Percentiles rank a stretch among this genome's conserved stretches.
Conservation (phyloP, 768 basidiomycete species). For the Leccinum rimulosum region DNA sequence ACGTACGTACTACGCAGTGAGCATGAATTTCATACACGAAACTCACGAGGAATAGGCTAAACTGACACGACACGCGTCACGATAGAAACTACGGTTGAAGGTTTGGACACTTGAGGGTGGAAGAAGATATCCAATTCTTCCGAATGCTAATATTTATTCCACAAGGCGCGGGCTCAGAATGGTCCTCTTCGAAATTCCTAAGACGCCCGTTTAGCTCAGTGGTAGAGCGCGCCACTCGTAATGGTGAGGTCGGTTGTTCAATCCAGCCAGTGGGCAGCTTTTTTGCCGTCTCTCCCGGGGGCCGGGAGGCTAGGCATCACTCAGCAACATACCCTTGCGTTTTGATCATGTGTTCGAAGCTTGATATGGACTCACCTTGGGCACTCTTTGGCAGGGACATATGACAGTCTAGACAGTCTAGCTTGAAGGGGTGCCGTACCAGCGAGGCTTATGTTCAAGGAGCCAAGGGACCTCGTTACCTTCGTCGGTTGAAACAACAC, state of each 20-base stretch:
- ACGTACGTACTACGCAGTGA: not conserved
- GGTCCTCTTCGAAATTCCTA: not conserved
- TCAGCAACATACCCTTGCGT: not conserved
- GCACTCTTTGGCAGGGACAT: not conserved
- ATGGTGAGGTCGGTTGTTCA: slow-evolving; percentile 47
- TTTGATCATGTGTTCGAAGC: not conserved
- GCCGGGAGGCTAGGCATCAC: not conserved
- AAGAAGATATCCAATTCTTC: no score
- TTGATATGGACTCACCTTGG: not conserved
- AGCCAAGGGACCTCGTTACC: no score
- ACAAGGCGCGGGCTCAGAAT: not conserved
- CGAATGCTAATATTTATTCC: not conserved
- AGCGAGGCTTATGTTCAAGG: no score
- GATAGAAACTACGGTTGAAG: not conserved
- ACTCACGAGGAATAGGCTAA: not conserved
- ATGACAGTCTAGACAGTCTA: not conserved
- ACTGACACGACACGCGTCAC: not conserved
- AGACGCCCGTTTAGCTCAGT: slow-evolving; percentile 10
- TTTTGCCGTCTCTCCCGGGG: not conserved
- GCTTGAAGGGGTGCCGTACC: not conserved
- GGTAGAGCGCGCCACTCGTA: slow-evolving; percentile 17
- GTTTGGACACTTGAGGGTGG: not conserved
- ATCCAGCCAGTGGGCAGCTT: slow-evolving; percentile 43
- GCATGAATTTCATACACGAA: not conserved
- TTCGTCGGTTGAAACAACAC: not conserved